Evolutionary conservation across 2,329 filamentous ascomycete genomes (phyloP).

Genomic region (Magnaporthales sp.): DNA sequence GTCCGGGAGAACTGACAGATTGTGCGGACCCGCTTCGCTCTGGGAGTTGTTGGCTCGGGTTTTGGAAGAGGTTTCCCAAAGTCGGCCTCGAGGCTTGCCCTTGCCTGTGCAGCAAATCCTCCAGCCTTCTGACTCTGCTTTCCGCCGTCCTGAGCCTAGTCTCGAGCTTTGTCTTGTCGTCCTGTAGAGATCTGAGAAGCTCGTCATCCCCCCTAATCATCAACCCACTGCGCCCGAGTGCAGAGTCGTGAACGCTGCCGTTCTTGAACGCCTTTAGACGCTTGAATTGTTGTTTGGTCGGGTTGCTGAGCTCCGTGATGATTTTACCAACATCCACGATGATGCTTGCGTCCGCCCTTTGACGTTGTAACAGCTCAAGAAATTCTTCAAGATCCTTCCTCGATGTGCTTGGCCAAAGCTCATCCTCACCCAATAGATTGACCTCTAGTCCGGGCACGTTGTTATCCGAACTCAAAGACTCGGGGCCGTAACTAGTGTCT

Average conservation of each 20-base stretch:
- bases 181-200: conserved; percentile 64
- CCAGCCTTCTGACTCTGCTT: conserved; percentile 81
- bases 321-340: conserved; percentile 67
- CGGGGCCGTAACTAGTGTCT: conserved; percentile 54
- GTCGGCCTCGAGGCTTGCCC: conserved; percentile 46
- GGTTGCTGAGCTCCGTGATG: conserved; percentile 69
- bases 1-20: conserved; percentile 34
- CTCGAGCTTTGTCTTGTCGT: conserved; percentile 70
- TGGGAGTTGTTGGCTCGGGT: conserved; percentile 33
- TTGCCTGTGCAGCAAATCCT: conserved; percentile 87
- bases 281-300: conserved; percentile 79
- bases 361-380: conserved; percentile 53
- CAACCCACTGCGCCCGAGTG: conserved; percentile 76
- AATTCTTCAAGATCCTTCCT: conserved; percentile 73
- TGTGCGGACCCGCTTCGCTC: conserved; percentile 41
- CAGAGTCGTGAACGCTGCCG: conserved; percentile 87
- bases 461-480: conserved; percentile 51
- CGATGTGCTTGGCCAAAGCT: conserved; percentile 68
- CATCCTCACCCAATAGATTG: conserved; percentile 71
- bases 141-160: conserved; percentile 73
- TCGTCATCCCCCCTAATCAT: conserved; percentile 85
- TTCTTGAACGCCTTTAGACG: conserved; percentile 92
- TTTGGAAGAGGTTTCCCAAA: conserved; percentile 46
- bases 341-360: conserved; percentile 57
- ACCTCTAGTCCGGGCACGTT: conserved; percentile 74